Base-by-base conservation (phyloP, 1,139 yeast species). In the Pneumocystis oryctolagi region DNA sequence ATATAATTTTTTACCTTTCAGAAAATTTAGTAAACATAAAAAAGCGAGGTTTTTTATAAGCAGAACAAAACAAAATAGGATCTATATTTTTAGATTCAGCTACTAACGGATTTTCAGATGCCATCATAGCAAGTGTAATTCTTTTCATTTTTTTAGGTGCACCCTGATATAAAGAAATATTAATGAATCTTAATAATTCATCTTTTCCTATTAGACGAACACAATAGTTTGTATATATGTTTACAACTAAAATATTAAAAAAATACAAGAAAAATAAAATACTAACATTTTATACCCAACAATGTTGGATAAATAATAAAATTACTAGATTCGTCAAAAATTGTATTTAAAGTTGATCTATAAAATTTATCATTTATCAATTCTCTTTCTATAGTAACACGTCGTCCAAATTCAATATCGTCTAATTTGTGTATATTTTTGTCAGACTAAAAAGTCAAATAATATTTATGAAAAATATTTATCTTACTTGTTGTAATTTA, bases 41-140 rank as follows among this genome's bases (percentile, higher is more conserved):
- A 56, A 79, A 66, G 37, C 77, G 69, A 40, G 68, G 68, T 55
- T 73, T 70, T 34, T 70, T 69, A 30, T 67, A 63, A 0, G 76
- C 76, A 1, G 76, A 71, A 1, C 78, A 72, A 32, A 78, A 68
- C 12, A 79, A 59, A 3, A 77, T 67, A 1, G 80, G 78, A 60
- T 73, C 74, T 6, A 67, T 67, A 4, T 64, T 63, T 59, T 74
- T 64, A 34, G 77, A 73, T n/a, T 75, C 71, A 42, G 72, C 68
- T 16, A 79, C 70, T 4, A 78, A 66, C 14, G 76, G 70, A 63
- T 79, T 74, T n/a, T 70, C 71, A 14, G 77, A 72, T 12, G 80
- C 73, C 0, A 79, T 74, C 66, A 78, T 71, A 34, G 76, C 78
- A 28, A 74, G 68, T 1, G 75, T 74, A 42, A 73, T 58, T 65